A percentile compares a stretch with the other conserved stretches of the same genome.
phyloP scores from a whole-genome alignment of 495 filamentous ascomycete species.

The Penicillium crystallinum region DNA sequence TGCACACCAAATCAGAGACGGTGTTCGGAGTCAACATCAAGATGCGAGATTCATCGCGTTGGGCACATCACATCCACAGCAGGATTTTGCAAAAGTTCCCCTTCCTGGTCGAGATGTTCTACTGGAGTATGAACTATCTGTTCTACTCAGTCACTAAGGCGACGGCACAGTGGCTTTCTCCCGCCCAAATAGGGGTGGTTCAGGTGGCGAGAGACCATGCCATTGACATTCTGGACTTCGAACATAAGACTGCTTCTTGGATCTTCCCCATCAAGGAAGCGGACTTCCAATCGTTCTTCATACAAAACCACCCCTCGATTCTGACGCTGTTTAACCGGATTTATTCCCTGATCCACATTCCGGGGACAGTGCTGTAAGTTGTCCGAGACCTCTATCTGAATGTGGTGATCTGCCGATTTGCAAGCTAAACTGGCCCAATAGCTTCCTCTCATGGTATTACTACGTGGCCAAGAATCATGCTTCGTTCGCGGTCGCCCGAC shows the following conservation, averaged over 20 bases:
- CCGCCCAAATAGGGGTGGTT: conserved; percentile 51
- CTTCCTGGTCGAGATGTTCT: conserved; percentile 64
- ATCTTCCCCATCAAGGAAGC: conserved; percentile 52
- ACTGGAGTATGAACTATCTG: conserved; percentile 62
- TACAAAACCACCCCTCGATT: conserved; percentile 47
- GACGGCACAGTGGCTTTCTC: conserved; percentile 41
- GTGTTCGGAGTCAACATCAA: conserved; percentile 40
- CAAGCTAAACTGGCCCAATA: conserved; percentile 12
- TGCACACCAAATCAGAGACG: conserved; percentile 25
- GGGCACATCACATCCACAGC: conserved; percentile 51
- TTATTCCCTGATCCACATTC: conserved; percentile 63
- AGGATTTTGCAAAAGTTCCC: conserved; percentile 44
- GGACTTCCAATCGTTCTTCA: conserved; percentile 56
- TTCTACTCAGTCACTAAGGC: conserved; percentile 59
- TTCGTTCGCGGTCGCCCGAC: conserved; percentile 52
- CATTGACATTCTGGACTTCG: conserved; percentile 55
- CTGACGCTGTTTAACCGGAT: conserved; percentile 57
- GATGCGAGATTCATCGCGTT: conserved; percentile 56
- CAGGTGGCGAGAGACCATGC: conserved; percentile 62
- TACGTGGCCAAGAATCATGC: conserved; percentile 50
- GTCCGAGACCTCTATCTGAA: background rate
- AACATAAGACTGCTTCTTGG: conserved; percentile 51
- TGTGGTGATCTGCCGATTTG: background rate
- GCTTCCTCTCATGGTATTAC: conserved; percentile 65
- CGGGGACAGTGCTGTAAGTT: conserved; percentile 59